Evolutionary conservation across 2,329 filamentous ascomycete species (phyloP).

Genomic region (Monascus ruber): DNA sequence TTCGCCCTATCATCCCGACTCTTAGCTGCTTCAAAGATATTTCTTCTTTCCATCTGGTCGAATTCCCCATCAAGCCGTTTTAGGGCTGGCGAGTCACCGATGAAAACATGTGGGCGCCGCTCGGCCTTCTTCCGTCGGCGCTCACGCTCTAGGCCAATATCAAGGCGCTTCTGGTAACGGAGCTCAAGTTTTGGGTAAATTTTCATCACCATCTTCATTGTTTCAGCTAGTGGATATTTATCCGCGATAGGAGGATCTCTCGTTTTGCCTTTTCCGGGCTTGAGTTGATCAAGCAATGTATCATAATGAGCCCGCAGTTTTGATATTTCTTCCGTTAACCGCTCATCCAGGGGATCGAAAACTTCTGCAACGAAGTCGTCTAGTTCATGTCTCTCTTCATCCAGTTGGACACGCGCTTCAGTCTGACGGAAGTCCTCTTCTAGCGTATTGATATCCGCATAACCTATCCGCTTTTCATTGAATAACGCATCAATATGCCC

Average conservation of each 20-base stretch:
- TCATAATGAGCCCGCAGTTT: constrained; percentile 37
- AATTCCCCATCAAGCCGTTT: constrained; percentile 39
- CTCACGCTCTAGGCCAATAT: constrained; percentile 43
- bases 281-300: constrained; percentile 30
- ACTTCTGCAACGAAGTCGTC: constrained; percentile 40
- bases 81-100: constrained; percentile 40
- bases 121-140: constrained; percentile 44
- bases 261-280: constrained; percentile 26
- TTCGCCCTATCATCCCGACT: constrained; percentile 40
- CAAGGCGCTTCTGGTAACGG: constrained; percentile 38
- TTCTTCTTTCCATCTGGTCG: constrained; percentile 41
- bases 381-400: constrained; percentile 43
- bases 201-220: constrained; percentile 35
- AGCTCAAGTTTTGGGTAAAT: constrained; percentile 39
- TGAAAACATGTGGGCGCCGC: constrained; percentile 39
- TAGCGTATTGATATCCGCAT: constrained; percentile 44
- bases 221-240: constrained; percentile 28
- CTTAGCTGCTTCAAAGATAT: constrained; percentile 37
- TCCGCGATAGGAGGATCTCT: constrained; percentile 15
- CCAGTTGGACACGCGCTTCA: constrained; percentile 40
- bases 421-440: constrained; percentile 45
- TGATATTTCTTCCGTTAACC: constrained; percentile 40
- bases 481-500: constrained; percentile 43
- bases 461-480: constrained; percentile 46
- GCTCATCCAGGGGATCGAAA: constrained; percentile 39